These are phyloP conservation scores for Inosperma sp. DNA, from an alignment of 768 basidiomycete genomes.

Conservation along the genomic window DNA sequence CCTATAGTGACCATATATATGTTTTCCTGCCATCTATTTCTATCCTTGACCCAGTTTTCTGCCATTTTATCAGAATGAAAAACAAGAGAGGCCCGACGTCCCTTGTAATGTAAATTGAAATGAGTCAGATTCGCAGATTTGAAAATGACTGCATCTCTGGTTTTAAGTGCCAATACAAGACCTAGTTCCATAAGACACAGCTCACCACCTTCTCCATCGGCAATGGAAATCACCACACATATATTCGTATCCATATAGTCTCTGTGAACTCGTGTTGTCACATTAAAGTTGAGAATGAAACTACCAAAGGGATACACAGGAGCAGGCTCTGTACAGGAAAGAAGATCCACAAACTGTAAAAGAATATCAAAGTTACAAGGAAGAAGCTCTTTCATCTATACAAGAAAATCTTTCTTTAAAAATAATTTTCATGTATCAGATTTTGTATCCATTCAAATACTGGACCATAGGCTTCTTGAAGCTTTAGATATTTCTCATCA, in stretches of 20 bases:
- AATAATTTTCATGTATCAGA: not conserved
- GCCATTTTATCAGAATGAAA: conserved; percentile 15
- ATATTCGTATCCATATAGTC: conserved; percentile 13
- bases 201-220: conserved; percentile 15
- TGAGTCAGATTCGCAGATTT: conserved; percentile 16
- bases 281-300: conserved; percentile 18
- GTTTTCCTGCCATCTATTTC: conserved; percentile 11
- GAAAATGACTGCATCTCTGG: conserved; percentile 16
- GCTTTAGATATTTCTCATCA: not conserved
- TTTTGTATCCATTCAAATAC: not conserved
- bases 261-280: conserved; percentile 10
- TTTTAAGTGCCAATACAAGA: conserved; percentile 11
- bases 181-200: conserved; percentile 18
- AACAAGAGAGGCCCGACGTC: no score
- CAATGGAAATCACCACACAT: conserved; percentile 9
- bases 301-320: conserved; percentile 22
- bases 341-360: conserved; percentile 7
- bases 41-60: not conserved
- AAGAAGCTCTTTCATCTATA: not conserved
- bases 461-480: not conserved
- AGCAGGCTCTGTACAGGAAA: conserved; percentile 16
- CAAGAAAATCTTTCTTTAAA: not conserved
- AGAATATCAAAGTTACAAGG: conserved; percentile 12
- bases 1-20: not conserved
- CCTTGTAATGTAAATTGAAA: conserved; percentile 20